phyloP scores from a whole-genome alignment of 768 basidiomycete genomes.

The Leccinum boreale region DNA sequence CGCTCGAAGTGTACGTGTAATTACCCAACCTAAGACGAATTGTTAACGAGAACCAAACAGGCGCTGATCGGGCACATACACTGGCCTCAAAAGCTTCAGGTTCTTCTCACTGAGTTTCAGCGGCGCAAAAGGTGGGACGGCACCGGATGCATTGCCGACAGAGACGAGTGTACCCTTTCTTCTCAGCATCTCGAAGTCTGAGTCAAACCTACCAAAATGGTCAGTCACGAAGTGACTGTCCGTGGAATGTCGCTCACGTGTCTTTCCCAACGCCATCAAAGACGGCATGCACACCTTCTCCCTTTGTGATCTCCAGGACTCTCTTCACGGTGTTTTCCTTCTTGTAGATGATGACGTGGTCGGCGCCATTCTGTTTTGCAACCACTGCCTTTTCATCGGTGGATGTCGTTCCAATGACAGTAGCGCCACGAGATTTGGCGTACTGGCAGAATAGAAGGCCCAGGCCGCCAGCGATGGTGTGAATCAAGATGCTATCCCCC shows the following conservation, averaged over 20 bases:
- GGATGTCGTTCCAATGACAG: conserved; percentile 92
- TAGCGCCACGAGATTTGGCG: conserved; percentile 71
- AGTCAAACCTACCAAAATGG: conserved; percentile 54
- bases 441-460: conserved; percentile 69
- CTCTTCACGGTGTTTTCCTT: conserved; percentile 70
- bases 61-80: conserved; percentile 39
- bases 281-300: conserved; percentile 79
- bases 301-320: conserved; percentile 72
- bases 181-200: conserved; percentile 75
- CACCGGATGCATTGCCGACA: conserved; percentile 89
- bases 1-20: conserved; percentile 72
- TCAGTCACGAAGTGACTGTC: conserved; percentile 1
- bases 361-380: conserved; percentile 76
- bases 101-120: conserved; percentile 80
- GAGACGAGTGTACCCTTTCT: conserved; percentile 89
- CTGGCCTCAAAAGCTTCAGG: conserved; percentile 72
- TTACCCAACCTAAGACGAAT: conserved; percentile 54
- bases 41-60: background rate
- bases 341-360: conserved; percentile 83
- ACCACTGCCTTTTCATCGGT: conserved; percentile 78
- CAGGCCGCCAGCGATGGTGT: conserved; percentile 91
- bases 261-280: conserved; percentile 98
- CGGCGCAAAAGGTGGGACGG: conserved; percentile 72
- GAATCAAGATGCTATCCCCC: conserved; percentile 77
- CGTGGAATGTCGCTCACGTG: conserved; percentile 53